These are phyloP conservation scores for Alternaria gansuensis DNA, from an alignment of 2,329 filamentous ascomycete species.

Conservation along the genomic window DNA sequence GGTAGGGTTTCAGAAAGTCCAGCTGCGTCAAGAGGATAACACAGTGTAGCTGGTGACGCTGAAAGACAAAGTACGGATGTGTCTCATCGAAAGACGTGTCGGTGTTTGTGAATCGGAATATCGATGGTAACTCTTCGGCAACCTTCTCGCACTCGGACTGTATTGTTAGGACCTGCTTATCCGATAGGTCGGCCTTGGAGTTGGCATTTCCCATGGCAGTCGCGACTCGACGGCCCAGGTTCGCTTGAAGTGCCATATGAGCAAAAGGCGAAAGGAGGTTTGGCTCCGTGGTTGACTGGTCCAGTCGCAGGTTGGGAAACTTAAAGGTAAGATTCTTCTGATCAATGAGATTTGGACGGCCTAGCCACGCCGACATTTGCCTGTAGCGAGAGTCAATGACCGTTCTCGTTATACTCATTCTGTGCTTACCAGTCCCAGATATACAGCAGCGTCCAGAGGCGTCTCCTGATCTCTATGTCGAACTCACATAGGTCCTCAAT, in stretches of 20 bases:
- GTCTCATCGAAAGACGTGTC: constrained; percentile 56
- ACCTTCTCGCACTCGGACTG: constrained; percentile 56
- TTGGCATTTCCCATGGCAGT: constrained; percentile 34
- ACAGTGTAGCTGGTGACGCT: constrained; percentile 59
- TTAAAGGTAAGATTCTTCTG: constrained; percentile 53
- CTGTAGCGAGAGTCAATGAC: constrained; percentile 17
- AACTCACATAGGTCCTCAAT: constrained; percentile 55
- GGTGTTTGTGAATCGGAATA: constrained; percentile 53
- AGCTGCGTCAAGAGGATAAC: constrained; percentile 59
- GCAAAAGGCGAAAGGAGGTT: constrained; percentile 56
- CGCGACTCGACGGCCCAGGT: constrained; percentile 49
- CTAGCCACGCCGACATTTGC: constrained; percentile 57
- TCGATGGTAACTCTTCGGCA: constrained; percentile 56
- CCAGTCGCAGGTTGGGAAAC: constrained; percentile 55
- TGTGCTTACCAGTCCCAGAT: constrained; percentile 59
- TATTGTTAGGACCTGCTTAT: constrained; percentile 34
- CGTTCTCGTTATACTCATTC: background rate
- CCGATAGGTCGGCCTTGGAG: constrained; percentile 26
- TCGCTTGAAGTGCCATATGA: constrained; percentile 56
- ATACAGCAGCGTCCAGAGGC: constrained; percentile 59
- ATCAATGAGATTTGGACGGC: constrained; percentile 58
- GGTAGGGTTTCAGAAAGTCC: constrained; percentile 58
- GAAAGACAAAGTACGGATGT: constrained; percentile 57
- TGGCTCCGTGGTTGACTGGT: constrained; percentile 44
- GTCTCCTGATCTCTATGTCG: constrained; percentile 59